These are phyloP conservation scores for Quercus lobata DNA, from an alignment of 331 rosid species.

Conservation along the genomic window DNA sequence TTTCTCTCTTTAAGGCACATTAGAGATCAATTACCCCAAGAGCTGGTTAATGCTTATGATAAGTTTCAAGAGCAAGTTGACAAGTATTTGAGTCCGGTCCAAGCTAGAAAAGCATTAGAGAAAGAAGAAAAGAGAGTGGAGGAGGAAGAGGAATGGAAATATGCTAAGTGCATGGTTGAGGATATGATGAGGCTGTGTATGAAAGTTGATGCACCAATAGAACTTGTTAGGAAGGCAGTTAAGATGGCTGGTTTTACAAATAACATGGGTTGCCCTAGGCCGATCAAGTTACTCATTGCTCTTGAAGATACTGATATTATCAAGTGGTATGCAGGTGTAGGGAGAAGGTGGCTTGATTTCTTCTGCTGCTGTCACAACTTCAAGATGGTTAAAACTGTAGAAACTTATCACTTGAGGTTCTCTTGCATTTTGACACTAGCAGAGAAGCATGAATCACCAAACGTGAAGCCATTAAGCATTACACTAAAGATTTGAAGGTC, in stretches of 20 bases:
- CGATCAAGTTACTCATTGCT: constrained; percentile 56
- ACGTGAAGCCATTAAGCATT: constrained; percentile 63
- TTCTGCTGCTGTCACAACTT: constrained; percentile 80
- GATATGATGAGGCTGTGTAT: constrained; percentile 67
- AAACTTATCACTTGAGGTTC: constrained; percentile 73
- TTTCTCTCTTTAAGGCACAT: constrained; percentile 61
- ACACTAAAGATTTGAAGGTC: constrained; percentile 76
- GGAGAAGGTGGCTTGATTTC: constrained; percentile 78
- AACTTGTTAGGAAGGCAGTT: constrained; percentile 58
- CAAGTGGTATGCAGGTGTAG: constrained; percentile 80
- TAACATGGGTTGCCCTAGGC: constrained; percentile 75
- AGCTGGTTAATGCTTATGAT: constrained; percentile 67
- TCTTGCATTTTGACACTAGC: constrained; percentile 82
- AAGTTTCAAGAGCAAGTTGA: constrained; percentile 67
- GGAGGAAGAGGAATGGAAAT: constrained; percentile 66
- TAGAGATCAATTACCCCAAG: constrained; percentile 63
- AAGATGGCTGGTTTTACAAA: constrained; percentile 70
- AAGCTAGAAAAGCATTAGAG: constrained; percentile 45
- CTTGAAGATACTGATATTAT: constrained; percentile 72
- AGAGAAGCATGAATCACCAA: constrained; percentile 79
- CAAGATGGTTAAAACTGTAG: constrained; percentile 63
- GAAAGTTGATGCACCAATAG: constrained; percentile 74
- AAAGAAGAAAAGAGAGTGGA: constrained; percentile 48
- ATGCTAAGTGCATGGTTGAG: constrained; percentile 50
- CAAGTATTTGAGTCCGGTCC: constrained; percentile 61